Evolutionary conservation across 805 yeast genomes (phyloP).

Genomic region (Candida patagonica): DNA sequence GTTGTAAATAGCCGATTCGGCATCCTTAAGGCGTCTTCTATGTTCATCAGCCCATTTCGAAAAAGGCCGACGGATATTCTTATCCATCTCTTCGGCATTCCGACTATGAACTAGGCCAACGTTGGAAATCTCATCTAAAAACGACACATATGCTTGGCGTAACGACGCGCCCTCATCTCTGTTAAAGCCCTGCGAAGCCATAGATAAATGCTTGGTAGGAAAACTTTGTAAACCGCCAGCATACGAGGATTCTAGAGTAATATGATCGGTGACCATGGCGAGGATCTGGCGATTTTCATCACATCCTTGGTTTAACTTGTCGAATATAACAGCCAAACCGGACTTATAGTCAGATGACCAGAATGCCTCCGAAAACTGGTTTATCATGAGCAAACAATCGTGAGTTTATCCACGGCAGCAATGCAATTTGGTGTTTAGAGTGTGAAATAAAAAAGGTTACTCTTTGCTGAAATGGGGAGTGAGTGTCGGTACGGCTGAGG

Average conservation of each 20-base stretch:
- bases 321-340: conserved; percentile 29
- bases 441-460: no score
- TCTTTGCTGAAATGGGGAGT: no score
- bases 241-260: conserved; percentile 56
- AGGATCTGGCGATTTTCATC: conserved; percentile 61
- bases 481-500: no score
- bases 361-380: conserved; percentile 22
- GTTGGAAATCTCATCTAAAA: conserved; percentile 39
- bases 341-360: conserved; percentile 28
- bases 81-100: conserved; percentile 49
- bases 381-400: no score
- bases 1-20: conserved; percentile 40
- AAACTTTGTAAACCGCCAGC: conserved; percentile 46
- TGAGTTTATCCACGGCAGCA: no score
- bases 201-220: conserved; percentile 28
- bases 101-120: conserved; percentile 49
- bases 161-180: conserved; percentile 52
- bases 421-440: no score
- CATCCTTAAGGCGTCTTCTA: conserved; percentile 47
- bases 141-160: conserved; percentile 45
- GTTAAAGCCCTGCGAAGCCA: conserved; percentile 32
- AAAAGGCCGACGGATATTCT: conserved; percentile 56
- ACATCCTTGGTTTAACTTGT: conserved; percentile 40
- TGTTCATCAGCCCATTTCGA: conserved; percentile 63
- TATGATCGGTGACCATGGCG: conserved; percentile 48